Evolutionary conservation across 164 flowering plant species (phyloP).

Genomic region (Stephania yunnanensis): DNA sequence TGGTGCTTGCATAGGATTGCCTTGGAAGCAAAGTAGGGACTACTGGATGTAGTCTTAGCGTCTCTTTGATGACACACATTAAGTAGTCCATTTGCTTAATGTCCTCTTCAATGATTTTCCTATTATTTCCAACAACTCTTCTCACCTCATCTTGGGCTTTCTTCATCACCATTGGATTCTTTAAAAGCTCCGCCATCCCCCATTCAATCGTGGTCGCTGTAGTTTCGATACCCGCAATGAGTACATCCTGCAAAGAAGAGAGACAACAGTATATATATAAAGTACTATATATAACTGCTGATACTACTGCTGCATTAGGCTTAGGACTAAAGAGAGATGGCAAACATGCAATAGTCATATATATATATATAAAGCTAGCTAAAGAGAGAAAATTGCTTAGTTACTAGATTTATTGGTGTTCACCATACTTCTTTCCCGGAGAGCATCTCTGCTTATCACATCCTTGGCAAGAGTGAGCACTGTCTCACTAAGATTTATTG

Average conservation of each 20-base stretch:
- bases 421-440: not conserved
- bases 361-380: too few species aligned
- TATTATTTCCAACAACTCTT: constrained; percentile 7
- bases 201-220: constrained; percentile 14
- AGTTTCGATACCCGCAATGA: constrained; percentile 18
- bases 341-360: not conserved
- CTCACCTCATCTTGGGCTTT: constrained; percentile 21
- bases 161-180: constrained; percentile 15
- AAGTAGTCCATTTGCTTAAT: constrained; percentile 20
- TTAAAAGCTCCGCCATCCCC: constrained; percentile 18
- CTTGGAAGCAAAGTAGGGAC: constrained; percentile 17
- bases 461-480: constrained; percentile 1
- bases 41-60: constrained; percentile 23
- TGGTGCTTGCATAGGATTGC: constrained; percentile 7
- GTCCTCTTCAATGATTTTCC: constrained; percentile 13
- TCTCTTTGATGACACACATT: constrained; percentile 25
- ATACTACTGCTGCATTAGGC: not conserved
- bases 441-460: constrained; percentile 8
- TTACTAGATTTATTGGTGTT: not conserved
- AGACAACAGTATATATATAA: not conserved
- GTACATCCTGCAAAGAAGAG: constrained; percentile 15
- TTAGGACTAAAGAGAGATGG: not conserved
- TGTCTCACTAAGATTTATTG: constrained; percentile 8
- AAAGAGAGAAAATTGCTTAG: not conserved
- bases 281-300: too few species aligned